phyloP scores from a whole-genome alignment of 2,329 filamentous ascomycete species.

The Xylariaceae sp. region DNA sequence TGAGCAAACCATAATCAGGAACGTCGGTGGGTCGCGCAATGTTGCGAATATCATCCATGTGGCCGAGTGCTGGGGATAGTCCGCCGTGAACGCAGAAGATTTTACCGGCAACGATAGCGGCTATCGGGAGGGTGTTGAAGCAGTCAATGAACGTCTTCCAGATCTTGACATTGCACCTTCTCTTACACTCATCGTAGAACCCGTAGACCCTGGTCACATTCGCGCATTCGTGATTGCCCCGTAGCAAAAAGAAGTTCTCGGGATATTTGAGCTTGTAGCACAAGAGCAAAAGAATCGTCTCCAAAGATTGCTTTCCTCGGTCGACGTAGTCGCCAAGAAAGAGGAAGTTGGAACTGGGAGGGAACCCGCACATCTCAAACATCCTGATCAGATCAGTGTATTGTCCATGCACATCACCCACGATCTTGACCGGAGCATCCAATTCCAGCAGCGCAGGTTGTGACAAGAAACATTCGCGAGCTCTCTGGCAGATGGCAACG shows the following conservation, averaged over 20 bases:
- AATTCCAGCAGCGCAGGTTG: constrained; percentile 91
- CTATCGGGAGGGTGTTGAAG: constrained; percentile 98
- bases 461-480: constrained; percentile 81
- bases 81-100: constrained; percentile 98
- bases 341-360: constrained; percentile 84
- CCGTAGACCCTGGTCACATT: constrained; percentile 99
- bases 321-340: constrained; percentile 99
- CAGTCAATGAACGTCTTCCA: constrained; percentile 99
- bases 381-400: constrained; percentile 94
- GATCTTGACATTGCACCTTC: constrained; percentile 97
- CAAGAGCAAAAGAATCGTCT: constrained; percentile 94
- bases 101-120: constrained; percentile 98
- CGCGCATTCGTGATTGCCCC: constrained; percentile 98
- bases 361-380: constrained; percentile 98
- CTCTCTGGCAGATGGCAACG: constrained; percentile 84
- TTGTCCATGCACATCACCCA: constrained; percentile 94
- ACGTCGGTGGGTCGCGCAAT: constrained; percentile 96
- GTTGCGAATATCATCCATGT: constrained; percentile 98
- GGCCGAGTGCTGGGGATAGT: constrained; percentile 81
- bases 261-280: constrained; percentile 99
- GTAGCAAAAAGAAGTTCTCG: constrained; percentile 98
- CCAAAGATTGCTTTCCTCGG: constrained; percentile 96
- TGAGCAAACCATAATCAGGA: constrained; percentile 90
- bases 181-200: constrained; percentile 99
- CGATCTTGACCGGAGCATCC: constrained; percentile 93